These are phyloP conservation scores for Colletotrichum orbiculare DNA, from an alignment of 2,329 filamentous ascomycete species.

Conservation along the genomic window DNA sequence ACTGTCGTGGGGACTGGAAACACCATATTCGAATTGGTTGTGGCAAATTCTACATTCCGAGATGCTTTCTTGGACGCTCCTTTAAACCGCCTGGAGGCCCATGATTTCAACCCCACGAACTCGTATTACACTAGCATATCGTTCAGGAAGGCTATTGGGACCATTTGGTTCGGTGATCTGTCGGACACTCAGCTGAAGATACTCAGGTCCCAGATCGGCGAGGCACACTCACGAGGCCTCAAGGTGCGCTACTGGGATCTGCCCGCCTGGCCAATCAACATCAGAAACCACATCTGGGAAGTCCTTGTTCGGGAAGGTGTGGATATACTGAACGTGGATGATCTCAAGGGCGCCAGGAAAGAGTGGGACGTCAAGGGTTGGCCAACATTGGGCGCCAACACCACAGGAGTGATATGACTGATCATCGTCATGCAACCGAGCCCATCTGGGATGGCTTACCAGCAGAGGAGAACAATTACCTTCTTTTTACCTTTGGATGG, in stretches of 20 bases:
- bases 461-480: too few relatives aligned
- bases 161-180: slow-evolving; percentile 58
- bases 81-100: slow-evolving; percentile 53
- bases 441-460: neutral
- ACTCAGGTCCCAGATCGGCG: slow-evolving; percentile 57
- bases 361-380: slow-evolving; percentile 48
- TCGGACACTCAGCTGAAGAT: slow-evolving; percentile 54
- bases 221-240: slow-evolving; percentile 65
- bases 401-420: slow-evolving; percentile 9
- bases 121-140: slow-evolving; percentile 74
- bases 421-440: neutral
- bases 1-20: slow-evolving; percentile 78
- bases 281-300: slow-evolving; percentile 68
- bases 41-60: slow-evolving; percentile 63
- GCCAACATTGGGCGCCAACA: slow-evolving; percentile 22
- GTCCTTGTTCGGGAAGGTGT: slow-evolving; percentile 66
- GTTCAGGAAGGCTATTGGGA: slow-evolving; percentile 65
- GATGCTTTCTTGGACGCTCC: slow-evolving; percentile 77
- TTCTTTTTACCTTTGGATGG: too few relatives aligned
- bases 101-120: slow-evolving; percentile 62
- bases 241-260: slow-evolving; percentile 70
- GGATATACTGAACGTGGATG: slow-evolving; percentile 71
- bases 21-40: slow-evolving; percentile 67
- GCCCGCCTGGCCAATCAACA: slow-evolving; percentile 65
- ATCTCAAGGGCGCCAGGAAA: slow-evolving; percentile 58